These are phyloP conservation scores for Oryza meridionalis DNA, from an alignment of 176 grass and related monocot species.

Conservation along the genomic window DNA sequence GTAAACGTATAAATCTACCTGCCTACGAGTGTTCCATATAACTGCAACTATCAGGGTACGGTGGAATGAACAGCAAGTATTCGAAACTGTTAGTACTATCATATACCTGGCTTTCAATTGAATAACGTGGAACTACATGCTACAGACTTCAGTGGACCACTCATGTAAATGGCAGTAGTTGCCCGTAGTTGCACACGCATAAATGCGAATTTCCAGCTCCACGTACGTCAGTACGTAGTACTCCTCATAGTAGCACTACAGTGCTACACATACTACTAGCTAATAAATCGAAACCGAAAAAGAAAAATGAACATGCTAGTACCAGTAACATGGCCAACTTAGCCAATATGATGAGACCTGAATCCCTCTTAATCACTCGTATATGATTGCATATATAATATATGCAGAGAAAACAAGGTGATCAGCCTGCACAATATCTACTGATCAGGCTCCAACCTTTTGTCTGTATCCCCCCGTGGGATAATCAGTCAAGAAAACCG, in stretches of 20 bases:
- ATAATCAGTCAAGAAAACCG: conserved; percentile 42
- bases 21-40: background rate
- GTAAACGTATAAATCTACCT: background rate
- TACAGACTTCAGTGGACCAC: conserved; percentile 8
- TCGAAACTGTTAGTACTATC: background rate
- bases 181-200: conserved; percentile 7
- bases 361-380: conserved; percentile 40
- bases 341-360: background rate
- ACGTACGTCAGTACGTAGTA: background rate
- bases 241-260: background rate
- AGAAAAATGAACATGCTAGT: background rate
- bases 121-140: conserved; percentile 19
- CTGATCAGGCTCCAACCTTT: conserved; percentile 17
- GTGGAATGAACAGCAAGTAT: background rate
- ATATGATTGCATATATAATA: conserved; percentile 29
- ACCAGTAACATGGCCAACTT: background rate
- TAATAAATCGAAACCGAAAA: background rate
- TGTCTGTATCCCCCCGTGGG: conserved; percentile 34
- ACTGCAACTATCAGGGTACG: background rate
- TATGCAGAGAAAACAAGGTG: conserved; percentile 31
- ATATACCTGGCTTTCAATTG: background rate
- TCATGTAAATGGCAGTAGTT: background rate
- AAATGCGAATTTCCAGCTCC: conserved; percentile 12
- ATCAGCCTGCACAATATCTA: conserved; percentile 51
- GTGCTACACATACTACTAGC: background rate